phyloP scores from a whole-genome alignment of 352 stramenopile species.

The Globisporangium nunn region DNA sequence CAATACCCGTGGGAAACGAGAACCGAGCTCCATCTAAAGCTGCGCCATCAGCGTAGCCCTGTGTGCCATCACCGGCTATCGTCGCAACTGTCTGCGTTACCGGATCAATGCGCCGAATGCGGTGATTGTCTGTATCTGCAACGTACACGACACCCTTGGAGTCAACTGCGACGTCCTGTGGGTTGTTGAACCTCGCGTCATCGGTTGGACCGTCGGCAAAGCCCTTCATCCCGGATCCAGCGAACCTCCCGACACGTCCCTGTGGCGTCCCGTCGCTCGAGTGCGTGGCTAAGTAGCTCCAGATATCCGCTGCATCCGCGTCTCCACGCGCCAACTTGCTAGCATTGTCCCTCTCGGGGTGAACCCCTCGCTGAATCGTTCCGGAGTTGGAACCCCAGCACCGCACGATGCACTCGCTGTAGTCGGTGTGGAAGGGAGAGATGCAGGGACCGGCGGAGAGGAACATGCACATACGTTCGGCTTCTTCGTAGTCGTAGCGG shows the following conservation, averaged over 20 bases:
- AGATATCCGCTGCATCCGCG: constrained; percentile 55
- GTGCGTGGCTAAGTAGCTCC: constrained; percentile 36
- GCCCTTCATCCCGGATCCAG: constrained; percentile 68
- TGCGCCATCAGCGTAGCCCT: constrained; percentile 41
- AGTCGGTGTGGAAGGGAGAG: constrained; percentile 75
- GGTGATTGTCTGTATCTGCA: constrained; percentile 92
- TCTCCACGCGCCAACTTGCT: constrained; percentile 20
- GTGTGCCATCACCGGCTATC: constrained; percentile 39
- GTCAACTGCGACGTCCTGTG: constrained; percentile 89
- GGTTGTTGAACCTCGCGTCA: constrained; percentile 83
- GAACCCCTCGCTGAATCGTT: constrained; percentile 16
- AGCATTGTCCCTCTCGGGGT: constrained; percentile 31
- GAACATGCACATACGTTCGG: constrained; percentile 87
- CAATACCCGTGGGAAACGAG: constrained; percentile 63
- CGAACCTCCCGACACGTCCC: constrained; percentile 87
- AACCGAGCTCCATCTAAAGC: constrained; percentile 36
- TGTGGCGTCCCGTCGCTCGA: constrained; percentile 67
- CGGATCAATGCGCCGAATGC: constrained; percentile 80
- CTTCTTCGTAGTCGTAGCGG: constrained; percentile 90
- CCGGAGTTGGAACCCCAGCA: constrained; percentile 87
- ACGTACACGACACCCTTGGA: constrained; percentile 91
- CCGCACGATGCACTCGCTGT: constrained; percentile 80
- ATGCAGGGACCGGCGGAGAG: constrained; percentile 81
- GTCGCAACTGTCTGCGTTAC: constrained; percentile 37
- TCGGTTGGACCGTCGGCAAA: constrained; percentile 65